A percentile compares a stretch with the other conserved stretches of the same genome.
phyloP scores from a whole-genome alignment of 306 rosid genomes.

The Lathyrus aphaca region DNA sequence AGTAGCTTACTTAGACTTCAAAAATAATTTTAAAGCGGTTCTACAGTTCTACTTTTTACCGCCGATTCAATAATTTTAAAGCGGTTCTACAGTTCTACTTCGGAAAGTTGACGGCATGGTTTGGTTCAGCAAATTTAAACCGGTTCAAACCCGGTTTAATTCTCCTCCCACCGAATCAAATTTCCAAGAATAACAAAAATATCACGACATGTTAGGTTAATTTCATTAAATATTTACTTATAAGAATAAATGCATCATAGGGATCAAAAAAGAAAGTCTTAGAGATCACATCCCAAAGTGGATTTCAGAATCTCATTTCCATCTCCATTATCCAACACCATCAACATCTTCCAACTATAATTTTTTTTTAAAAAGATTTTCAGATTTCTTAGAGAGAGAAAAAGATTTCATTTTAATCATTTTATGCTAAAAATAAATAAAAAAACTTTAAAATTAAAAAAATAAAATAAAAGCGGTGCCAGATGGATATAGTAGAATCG shows the following conservation, averaged over 20 bases:
- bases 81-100: no score
- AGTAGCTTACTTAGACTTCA: no score
- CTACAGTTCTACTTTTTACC: no score
- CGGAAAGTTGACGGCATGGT: not conserved
- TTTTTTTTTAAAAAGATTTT: conserved; percentile 32
- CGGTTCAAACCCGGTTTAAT: conserved; percentile 47
- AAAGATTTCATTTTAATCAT: conserved; percentile 70
- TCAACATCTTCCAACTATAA: conserved; percentile 33
- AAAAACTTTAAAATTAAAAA: conserved; percentile 18
- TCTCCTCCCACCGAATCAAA: conserved; percentile 23
- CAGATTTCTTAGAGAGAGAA: conserved; percentile 50
- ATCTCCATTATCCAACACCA: conserved; percentile 52
- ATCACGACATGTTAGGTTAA: conserved; percentile 37
- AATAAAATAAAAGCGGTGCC: conserved; percentile 25
- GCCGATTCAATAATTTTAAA: conserved; percentile 47
- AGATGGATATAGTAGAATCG: conserved; percentile 34
- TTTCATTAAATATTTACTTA: conserved; percentile 13
- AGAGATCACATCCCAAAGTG: conserved; percentile 67
- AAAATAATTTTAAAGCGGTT: no score
- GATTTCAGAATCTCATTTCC: conserved; percentile 87
- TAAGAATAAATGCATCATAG: not conserved
- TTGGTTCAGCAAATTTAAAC: conserved; percentile 43
- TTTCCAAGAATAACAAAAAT: conserved; percentile 53
- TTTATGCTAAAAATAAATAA: conserved; percentile 32
- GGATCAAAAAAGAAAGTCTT: conserved; percentile 35